Evolutionary conservation across 108 stramenopile species (phyloP).

Genomic region (Cyclotella sp.): DNA sequence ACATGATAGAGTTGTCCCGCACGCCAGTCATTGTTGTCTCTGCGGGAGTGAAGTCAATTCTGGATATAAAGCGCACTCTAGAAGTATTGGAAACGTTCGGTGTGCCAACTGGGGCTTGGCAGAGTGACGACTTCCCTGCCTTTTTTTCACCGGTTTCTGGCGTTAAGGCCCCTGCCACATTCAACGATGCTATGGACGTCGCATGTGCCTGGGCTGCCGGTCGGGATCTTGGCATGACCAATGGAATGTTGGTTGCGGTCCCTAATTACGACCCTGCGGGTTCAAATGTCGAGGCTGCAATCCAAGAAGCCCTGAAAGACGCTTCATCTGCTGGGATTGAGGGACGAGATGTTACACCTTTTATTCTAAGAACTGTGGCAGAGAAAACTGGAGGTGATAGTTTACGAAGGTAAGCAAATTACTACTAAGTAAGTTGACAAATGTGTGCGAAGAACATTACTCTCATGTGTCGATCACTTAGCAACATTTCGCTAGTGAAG

Average conservation of each 20-base stretch:
- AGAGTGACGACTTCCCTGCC: conserved; percentile 93
- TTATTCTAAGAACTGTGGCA: conserved; percentile 84
- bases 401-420: conserved; percentile 51
- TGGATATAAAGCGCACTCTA: conserved; percentile 93
- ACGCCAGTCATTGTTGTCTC: conserved; percentile 96
- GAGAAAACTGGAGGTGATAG: conserved; percentile 80
- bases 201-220: conserved; percentile 72
- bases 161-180: conserved; percentile 64
- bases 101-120: conserved; percentile 85
- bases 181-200: conserved; percentile 75
- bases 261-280: conserved; percentile 94
- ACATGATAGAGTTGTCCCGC: conserved; percentile 90
- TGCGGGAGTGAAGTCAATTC: conserved; percentile 97
- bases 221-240: conserved; percentile 58
- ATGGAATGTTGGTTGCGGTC: conserved; percentile 94
- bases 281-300: conserved; percentile 83
- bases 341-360: conserved; percentile 95
- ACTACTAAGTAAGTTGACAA: background rate
- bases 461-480: background rate
- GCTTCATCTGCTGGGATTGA: conserved; percentile 65
- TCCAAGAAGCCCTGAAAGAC: conserved; percentile 78
- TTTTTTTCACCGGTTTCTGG: conserved; percentile 94
- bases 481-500: conserved; percentile 94
- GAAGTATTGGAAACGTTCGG: conserved; percentile 97
- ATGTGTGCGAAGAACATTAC: background rate